phyloP scores from a whole-genome alignment of 2,329 filamentous ascomycete genomes.

The Bipolaris gigantea region DNA sequence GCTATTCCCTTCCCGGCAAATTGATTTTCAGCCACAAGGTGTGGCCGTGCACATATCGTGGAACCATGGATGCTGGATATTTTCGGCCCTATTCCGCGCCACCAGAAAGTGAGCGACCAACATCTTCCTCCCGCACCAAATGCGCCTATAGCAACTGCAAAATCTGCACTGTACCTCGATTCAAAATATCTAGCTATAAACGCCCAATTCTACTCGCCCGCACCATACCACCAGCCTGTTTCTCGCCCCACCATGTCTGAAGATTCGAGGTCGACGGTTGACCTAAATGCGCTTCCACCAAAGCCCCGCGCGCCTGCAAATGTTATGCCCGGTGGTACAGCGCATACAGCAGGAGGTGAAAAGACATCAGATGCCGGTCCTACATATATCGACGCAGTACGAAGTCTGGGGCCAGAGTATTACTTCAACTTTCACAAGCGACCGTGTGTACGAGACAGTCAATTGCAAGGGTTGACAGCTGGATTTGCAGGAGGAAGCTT shows the following conservation, averaged over 20 bases:
- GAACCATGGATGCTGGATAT: slow-evolving; percentile 28
- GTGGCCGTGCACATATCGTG: slow-evolving; percentile 16
- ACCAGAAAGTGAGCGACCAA: slow-evolving; percentile 10
- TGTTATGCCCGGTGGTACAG: slow-evolving; percentile 57
- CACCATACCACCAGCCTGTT: slow-evolving; percentile 2
- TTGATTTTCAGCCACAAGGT: slow-evolving; percentile 29
- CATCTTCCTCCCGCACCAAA: slow-evolving; percentile 3
- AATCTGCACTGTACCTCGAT: not conserved
- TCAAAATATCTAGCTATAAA: not conserved
- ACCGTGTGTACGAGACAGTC: slow-evolving; percentile 80
- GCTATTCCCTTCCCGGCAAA: slow-evolving; percentile 27
- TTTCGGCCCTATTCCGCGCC: slow-evolving; percentile 30
- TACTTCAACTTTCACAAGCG: slow-evolving; percentile 73
- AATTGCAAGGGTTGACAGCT: slow-evolving; percentile 79
- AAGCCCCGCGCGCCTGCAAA: slow-evolving; percentile 37
- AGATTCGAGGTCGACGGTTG: slow-evolving; percentile 46
- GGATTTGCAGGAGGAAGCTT: slow-evolving; percentile 76
- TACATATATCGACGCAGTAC: slow-evolving; percentile 61
- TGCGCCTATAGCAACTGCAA: not conserved
- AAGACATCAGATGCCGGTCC: slow-evolving; percentile 40
- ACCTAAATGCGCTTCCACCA: slow-evolving; percentile 21
- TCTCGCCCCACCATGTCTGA: slow-evolving; percentile 48
- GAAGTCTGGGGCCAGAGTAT: slow-evolving; percentile 68
- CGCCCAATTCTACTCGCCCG: not conserved
- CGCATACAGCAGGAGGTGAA: slow-evolving; percentile 63